These are phyloP conservation scores for Salix suchowensis DNA, from an alignment of 345 rosid genomes.

Conservation along the genomic window DNA sequence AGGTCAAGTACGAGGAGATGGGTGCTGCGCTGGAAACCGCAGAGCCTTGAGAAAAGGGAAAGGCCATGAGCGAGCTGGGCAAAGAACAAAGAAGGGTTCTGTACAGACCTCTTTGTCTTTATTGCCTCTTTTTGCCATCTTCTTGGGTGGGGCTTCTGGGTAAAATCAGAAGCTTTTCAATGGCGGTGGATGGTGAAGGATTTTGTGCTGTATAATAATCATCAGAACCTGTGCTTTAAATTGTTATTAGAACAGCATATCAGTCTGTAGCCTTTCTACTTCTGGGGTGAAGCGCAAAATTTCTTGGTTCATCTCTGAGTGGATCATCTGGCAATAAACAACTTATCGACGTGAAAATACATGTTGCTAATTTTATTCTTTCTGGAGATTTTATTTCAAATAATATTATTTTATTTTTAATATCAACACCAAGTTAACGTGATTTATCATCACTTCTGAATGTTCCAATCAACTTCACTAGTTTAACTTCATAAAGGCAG, in stretches of 20 bases:
- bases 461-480: not conserved
- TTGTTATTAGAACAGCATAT: not conserved
- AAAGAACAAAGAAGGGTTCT: not conserved
- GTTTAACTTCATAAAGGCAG: not conserved
- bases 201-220: slow-evolving; percentile 9
- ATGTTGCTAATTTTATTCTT: not conserved
- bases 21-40: slow-evolving; percentile 29
- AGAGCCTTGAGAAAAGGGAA: slow-evolving; percentile 9
- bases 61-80: not conserved
- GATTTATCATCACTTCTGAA: not conserved
- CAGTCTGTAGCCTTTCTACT: not conserved
- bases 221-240: not conserved
- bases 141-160: not conserved
- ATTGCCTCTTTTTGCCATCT: not conserved
- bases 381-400: too few relatives aligned
- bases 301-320: not conserved
- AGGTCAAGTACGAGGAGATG: slow-evolving; percentile 62
- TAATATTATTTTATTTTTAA: too few relatives aligned
- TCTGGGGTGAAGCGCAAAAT: not conserved
- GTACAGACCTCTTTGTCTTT: too few relatives aligned
- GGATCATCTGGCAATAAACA: not conserved
- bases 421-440: not conserved
- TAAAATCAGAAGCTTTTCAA: not conserved
- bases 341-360: not conserved
- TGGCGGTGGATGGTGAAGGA: not conserved